These are phyloP conservation scores for Tillandsia fasciculata DNA, from an alignment of 176 grass and related monocot species.

Conservation along the genomic window DNA sequence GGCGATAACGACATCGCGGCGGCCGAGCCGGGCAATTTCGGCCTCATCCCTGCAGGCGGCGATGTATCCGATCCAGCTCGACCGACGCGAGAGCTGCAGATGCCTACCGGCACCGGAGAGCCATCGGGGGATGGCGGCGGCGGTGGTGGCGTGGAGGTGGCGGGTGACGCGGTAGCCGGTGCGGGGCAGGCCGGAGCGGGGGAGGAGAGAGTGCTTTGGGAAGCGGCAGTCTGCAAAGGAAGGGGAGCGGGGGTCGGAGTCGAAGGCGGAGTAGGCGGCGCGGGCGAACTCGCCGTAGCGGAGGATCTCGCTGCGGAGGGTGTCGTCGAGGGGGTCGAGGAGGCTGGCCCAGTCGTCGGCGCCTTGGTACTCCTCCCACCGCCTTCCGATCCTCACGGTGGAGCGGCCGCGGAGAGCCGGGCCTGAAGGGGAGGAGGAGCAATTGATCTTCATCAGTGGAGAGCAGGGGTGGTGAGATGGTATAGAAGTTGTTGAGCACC, in stretches of 20 bases:
- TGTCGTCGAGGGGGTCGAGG: constrained; percentile 35
- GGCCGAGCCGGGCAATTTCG: constrained; percentile 40
- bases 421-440: constrained; percentile 11
- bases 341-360: constrained; percentile 37
- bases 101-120: too few relatives aligned
- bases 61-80: constrained; percentile 47
- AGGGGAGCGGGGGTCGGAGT: constrained; percentile 18
- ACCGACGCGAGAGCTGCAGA: constrained; percentile 13
- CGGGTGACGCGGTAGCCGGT: constrained; percentile 32
- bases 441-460: too few relatives aligned
- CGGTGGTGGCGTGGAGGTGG: constrained; percentile 34
- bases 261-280: constrained; percentile 37
- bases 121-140: constrained; percentile 18
- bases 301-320: constrained; percentile 36
- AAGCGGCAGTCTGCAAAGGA: constrained; percentile 40
- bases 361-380: constrained; percentile 44
- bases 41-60: constrained; percentile 38
- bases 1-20: constrained; percentile 39
- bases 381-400: constrained; percentile 13
- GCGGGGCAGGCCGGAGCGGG: constrained; percentile 11
- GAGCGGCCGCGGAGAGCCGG: constrained; percentile 7
- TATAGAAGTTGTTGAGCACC: too few relatives aligned
- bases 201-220: constrained; percentile 28
- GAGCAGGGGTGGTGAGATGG: too few relatives aligned
- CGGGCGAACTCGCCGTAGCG: constrained; percentile 45